Base-by-base conservation (phyloP, 352 stramenopile genomes). In the Pythium rhizo-oryzae region DNA sequence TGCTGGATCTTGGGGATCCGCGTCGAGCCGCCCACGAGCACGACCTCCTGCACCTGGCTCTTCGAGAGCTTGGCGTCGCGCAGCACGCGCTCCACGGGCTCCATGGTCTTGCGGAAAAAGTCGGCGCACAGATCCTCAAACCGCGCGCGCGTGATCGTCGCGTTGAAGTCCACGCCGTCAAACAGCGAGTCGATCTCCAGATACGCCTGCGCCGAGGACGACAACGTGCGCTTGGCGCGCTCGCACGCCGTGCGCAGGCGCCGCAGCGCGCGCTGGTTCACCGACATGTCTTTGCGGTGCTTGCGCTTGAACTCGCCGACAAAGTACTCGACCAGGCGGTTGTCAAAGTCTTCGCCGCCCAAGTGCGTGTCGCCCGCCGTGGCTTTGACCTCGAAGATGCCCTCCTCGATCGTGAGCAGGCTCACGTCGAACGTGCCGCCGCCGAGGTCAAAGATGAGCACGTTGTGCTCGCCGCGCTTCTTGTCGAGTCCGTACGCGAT, bases 351-450 rank as follows among this genome's bases (percentile, higher is more conserved):
- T 62, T 98, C 92, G 43, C 93, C 94, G 19, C 93, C 93, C 57
- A 98, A 75, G 60, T 98, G 90, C 25, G 93, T 98, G 75, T 99
- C 96, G 68, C 96, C 96, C 39, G 85, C 90, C 9, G 96, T 99
- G 47, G 94, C 93, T 81, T 98, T 97, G 54, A 99, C 98, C 78
- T 99, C 98, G 72, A 99, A 99, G 19, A 99, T 90, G 73, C 98
- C 98, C 59, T 97, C 97, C 61, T 99, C 97, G 15, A 64, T 55
- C 2, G 16, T 25, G 1, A 64, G 28, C 1, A 64, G 24, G 18
- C 30, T 19, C 24, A 64, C 23, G 23, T 64, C 58, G 44, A 64
- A 43, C 9, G 21, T 41, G 13, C 43, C 56, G 15, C 56, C 56
- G 30, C 41, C 56, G 16, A 35, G 11, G 30, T 65, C 35, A 13